Conservation (phyloP, 2,329 filamentous ascomycete genomes). For the Lachnellula hyalina region DNA sequence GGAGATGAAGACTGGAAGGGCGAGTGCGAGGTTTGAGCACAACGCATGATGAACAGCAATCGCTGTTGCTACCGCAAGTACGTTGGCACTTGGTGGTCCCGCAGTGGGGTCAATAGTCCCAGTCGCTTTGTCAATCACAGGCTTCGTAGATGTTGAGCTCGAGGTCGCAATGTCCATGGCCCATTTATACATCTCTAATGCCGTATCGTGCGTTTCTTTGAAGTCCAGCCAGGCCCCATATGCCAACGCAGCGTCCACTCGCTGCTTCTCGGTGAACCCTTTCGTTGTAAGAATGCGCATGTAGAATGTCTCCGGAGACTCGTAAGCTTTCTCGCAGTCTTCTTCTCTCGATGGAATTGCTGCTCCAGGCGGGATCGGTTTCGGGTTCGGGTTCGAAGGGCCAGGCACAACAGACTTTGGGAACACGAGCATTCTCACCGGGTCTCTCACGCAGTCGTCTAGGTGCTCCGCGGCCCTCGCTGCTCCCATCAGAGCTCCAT, state of each 20-base stretch:
- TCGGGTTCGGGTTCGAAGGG: constrained; percentile 76
- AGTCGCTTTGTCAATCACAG: constrained; percentile 56
- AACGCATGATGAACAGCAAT: constrained; percentile 74
- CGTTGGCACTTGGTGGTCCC: constrained; percentile 61
- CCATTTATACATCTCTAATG: constrained; percentile 68
- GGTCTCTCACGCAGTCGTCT: constrained; percentile 73
- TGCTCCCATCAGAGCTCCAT: constrained; percentile 71
- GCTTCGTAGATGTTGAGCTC: constrained; percentile 41
- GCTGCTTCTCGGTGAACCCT: constrained; percentile 74
- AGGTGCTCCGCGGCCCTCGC: constrained; percentile 74
- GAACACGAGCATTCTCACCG: constrained; percentile 58
- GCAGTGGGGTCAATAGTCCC: constrained; percentile 58
- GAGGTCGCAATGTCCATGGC: constrained; percentile 69
- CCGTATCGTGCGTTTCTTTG: constrained; percentile 60
- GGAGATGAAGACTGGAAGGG: constrained; percentile 81
- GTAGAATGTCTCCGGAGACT: constrained; percentile 71
- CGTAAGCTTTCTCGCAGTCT: constrained; percentile 65
- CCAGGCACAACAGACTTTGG: constrained; percentile 70
- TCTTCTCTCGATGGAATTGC: constrained; percentile 64
- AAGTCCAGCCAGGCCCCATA: constrained; percentile 84
- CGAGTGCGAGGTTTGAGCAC: constrained; percentile 57
- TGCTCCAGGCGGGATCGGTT: constrained; percentile 62
- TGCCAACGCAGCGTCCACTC: constrained; percentile 72
- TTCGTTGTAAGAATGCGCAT: constrained; percentile 73
- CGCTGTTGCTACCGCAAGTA: constrained; percentile 70